Evolutionary conservation across 139 green algal species (phyloP).

Genomic region (Deuterostichococcus epilithicus): DNA sequence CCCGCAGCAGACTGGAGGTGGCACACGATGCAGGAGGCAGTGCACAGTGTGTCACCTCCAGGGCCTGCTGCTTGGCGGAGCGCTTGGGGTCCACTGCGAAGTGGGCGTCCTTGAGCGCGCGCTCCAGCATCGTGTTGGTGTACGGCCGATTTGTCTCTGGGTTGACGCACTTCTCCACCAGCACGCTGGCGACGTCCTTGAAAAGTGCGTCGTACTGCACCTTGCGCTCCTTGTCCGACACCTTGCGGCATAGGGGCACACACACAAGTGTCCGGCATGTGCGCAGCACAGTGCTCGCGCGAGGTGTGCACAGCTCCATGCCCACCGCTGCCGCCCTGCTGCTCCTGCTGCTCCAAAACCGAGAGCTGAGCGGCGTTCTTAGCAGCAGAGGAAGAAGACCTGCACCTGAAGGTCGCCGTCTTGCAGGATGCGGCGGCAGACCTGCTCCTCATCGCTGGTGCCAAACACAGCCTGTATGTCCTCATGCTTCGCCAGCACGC

Average conservation of each 20-base stretch:
- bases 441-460: conserved; percentile 73
- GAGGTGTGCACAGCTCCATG: neutral
- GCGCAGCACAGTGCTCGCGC: no score
- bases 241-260: no score
- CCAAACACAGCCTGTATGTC: conserved; percentile 89
- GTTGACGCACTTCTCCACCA: conserved; percentile 90
- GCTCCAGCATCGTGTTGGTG: conserved; percentile 90
- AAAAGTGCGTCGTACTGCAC: conserved; percentile 81
- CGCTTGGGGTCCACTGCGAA: conserved; percentile 91
- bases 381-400: neutral
- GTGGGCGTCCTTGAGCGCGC: conserved; percentile 86
- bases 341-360: no score
- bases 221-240: conserved; percentile 94
- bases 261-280: no score
- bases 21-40: neutral
- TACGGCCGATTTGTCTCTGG: conserved; percentile 87
- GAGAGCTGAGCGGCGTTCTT: neutral
- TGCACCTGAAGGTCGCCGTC: conserved; percentile 91
- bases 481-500: conserved; percentile 83
- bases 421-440: conserved; percentile 84
- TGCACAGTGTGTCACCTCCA: conserved; percentile 54
- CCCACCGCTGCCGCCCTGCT: neutral
- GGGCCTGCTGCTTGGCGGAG: conserved; percentile 90
- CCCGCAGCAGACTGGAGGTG: no score
- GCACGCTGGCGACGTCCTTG: conserved; percentile 75